phyloP scores from a whole-genome alignment of 768 basidiomycete genomes.

The Panellus pusillus region DNA sequence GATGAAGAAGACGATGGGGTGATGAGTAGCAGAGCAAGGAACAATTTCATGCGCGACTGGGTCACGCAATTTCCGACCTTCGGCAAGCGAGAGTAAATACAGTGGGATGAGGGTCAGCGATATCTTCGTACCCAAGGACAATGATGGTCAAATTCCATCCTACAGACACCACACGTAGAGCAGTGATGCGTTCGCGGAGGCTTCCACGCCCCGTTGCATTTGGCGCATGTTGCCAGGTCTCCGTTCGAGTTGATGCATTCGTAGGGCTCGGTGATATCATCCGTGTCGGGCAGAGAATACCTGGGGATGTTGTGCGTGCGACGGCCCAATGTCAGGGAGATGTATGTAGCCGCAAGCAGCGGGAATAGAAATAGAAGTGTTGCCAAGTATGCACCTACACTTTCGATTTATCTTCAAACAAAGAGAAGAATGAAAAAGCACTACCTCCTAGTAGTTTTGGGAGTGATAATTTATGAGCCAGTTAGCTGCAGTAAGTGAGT shows the following conservation, averaged over 20 bases:
- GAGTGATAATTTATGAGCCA: constrained; percentile 16
- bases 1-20: constrained; percentile 29
- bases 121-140: constrained; percentile 37
- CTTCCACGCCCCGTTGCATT: constrained; percentile 42
- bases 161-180: constrained; percentile 44
- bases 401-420: background rate
- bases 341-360: constrained; percentile 31
- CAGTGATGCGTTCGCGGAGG: constrained; percentile 47
- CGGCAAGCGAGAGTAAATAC: background rate
- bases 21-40: constrained; percentile 34
- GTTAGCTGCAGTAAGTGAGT: background rate
- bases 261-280: constrained; percentile 37
- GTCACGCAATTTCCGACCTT: constrained; percentile 48
- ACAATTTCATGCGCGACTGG: constrained; percentile 35
- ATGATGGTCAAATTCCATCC: constrained; percentile 47
- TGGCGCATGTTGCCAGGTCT: constrained; percentile 35
- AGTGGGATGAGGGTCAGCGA: background rate
- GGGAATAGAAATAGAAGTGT: constrained; percentile 28
- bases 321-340: constrained; percentile 34
- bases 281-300: constrained; percentile 33
- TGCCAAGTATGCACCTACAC: constrained; percentile 33
- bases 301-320: constrained; percentile 32
- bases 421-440: background rate
- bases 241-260: constrained; percentile 35
- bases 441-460: constrained; percentile 7